Percentiles rank a stretch among this genome's conserved stretches.
These are phyloP conservation scores for Spergularia bocconei DNA, from an alignment of 148 eudicot species.

Conservation along the genomic window DNA sequence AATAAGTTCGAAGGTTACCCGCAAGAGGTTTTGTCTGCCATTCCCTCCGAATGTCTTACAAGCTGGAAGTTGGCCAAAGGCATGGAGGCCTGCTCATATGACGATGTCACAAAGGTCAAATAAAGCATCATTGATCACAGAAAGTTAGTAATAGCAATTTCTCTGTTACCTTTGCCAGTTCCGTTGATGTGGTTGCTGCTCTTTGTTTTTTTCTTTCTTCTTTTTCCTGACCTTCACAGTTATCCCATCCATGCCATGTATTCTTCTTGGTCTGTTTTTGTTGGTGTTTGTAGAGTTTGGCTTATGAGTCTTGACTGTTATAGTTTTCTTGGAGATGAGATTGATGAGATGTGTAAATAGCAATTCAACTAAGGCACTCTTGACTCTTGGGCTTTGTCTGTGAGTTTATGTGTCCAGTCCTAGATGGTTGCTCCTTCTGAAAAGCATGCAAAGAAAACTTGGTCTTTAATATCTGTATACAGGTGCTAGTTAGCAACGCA, in stretches of 20 bases:
- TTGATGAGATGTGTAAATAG: background rate
- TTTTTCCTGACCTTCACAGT: background rate
- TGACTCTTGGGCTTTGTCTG: background rate
- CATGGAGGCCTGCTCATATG: conserved; percentile 22
- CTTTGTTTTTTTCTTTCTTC: background rate
- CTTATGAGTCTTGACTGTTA: background rate
- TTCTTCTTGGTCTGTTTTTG: background rate
- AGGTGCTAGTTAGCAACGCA: too few species aligned
- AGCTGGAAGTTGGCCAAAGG: conserved; percentile 21
- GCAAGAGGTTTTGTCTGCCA: conserved; percentile 10
- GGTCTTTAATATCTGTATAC: background rate
- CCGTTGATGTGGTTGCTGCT: background rate
- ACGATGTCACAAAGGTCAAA: conserved; percentile 11
- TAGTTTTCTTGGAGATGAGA: background rate
- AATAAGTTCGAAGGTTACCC: conserved; percentile 17
- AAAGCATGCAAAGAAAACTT: background rate
- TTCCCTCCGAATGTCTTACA: conserved; percentile 15
- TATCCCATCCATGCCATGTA: background rate
- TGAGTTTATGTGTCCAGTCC: background rate
- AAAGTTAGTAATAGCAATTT: conserved; percentile 25
- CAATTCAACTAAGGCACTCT: background rate
- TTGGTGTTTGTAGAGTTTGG: background rate
- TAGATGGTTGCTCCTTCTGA: background rate
- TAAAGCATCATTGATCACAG: conserved; percentile 15
- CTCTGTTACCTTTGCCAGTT: background rate